Evolutionary conservation across 768 basidiomycete species (phyloP), one percentile per base, ranked within the genome.

Genomic region (Auriscalpium microsporum): DNA sequence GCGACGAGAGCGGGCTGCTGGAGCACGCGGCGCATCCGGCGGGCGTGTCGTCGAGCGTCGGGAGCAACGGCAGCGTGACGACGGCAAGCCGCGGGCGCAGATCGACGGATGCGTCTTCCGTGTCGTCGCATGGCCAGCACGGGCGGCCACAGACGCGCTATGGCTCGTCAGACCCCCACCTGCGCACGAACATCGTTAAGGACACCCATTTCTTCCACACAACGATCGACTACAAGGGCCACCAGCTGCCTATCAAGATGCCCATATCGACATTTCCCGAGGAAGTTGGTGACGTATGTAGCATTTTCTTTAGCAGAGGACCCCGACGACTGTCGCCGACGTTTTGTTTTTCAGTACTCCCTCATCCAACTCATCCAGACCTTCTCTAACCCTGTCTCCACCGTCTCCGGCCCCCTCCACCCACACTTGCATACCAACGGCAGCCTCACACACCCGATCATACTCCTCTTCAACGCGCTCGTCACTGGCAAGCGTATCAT

Each of bases 171-270:
- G 81, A 85, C 55, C 68, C 71, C 33, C 75, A 78, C 50, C 56
- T 72, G 45, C 74, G 82, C 77, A 21, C 51, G 17, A 40, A 40
- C 4, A 53, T 51, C 61, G 75, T 77, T 48, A 91, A 90, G 63
- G 95, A 99, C 76, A 97, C 94, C 38, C 94, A 97, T 67, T 95
- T 90, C 66, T 97, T 83, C 71, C 86, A 94, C 65, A 90, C 94
- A 1, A 78, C 79, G 10, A 87, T 95, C 54, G 80, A 76, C 13
- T 95, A 94, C 71, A 87, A 86, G 68, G 85, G 85, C 54, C 84
- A 93, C 58, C 80, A 81, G 33, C 69, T 97, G 34, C 94, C 94
- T 13, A 92, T 98, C 65, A 87, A 91, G 64, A 82, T 98, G 69
- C 96, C 96, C 0, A 71, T 96, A 47, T 81, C 83, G 17, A 88